phyloP scores from a whole-genome alignment of 2,329 filamentous ascomycete species.

The Diaporthe citrichinensis region DNA sequence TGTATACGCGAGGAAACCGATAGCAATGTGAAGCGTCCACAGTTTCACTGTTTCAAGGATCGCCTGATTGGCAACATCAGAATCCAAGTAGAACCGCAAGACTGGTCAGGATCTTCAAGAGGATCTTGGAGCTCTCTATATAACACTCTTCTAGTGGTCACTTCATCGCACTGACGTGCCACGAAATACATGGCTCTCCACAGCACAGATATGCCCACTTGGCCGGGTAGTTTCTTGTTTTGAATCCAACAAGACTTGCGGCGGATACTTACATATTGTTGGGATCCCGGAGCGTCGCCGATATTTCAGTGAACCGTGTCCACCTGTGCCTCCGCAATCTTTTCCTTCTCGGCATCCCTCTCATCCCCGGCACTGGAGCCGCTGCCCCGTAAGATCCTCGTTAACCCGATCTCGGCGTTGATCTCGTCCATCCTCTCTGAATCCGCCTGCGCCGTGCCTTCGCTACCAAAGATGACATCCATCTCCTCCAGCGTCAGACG shows the following conservation, averaged over 20 bases:
- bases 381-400: conserved; percentile 53
- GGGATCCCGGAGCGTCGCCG: no score
- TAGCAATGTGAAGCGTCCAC: neutral
- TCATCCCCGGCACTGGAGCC: conserved; percentile 42
- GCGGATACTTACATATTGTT: no score
- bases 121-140: neutral
- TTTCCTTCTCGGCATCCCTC: conserved; percentile 46
- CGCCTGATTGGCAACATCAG: neutral
- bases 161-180: neutral
- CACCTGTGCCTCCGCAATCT: conserved; percentile 38
- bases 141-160: neutral
- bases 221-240: neutral
- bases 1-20: conserved; percentile 47
- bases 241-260: no score
- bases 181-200: no score
- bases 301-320: conserved; percentile 12
- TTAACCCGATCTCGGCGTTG: conserved; percentile 77
- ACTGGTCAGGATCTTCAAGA: neutral
- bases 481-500: conserved; percentile 75
- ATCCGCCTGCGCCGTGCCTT: conserved; percentile 77
- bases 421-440: conserved; percentile 81
- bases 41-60: no score
- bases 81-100: neutral
- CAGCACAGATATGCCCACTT: neutral
- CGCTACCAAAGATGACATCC: conserved; percentile 77